Evolutionary conservation across 192 early-diverging fungal genomes (phyloP), one percentile per base, ranked within the genome.

Genomic region (Linnemannia zychae): DNA sequence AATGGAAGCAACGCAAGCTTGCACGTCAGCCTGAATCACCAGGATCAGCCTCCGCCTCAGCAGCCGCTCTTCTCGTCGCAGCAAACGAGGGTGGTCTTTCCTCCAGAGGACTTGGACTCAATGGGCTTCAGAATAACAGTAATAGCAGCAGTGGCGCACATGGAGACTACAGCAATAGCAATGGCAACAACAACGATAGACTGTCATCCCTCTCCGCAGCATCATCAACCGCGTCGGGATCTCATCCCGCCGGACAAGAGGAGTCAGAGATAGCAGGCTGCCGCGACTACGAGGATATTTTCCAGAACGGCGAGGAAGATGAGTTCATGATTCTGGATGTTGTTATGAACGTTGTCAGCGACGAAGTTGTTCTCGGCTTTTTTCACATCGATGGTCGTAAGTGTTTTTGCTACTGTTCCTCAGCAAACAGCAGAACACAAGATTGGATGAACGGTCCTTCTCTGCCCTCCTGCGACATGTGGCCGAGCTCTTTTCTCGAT

Each of bases 381-480:
- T 89, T 89, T 76, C 85, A 89, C 70, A 81, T 87, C 33, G 88
- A 89, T 75, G 81, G 81, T 47, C 81, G 80, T 89, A 87, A 85
- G 71, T 87, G 17, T 11, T 50, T 53, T 48, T 67, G n/a, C n/a
- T 33, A 12, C 4, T 24, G 11, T 67, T 16, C 38, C 24, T 52
- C 16, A 18, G 49, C 16, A 48, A 48, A 48, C 0, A 48, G 49
- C 49, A 50, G 18, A 52, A 52, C 18, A 20, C 4, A 22, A 22
- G 20, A 53, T 44, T 44, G 52, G 22, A 22, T 2, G 22, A 24
- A 24, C 52, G 52, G 52, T 63, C 57, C 57, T 28, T 44, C 40
- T 3, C 28, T 31, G 7, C 2, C 7, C 13, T 33, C 15, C 13
- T 63, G 12, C 7, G 28, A 63, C 57, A 63, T 63, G 28, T 63